Conservation (phyloP, 371 early-diverging fungal species). For the Mucor saturninus region DNA sequence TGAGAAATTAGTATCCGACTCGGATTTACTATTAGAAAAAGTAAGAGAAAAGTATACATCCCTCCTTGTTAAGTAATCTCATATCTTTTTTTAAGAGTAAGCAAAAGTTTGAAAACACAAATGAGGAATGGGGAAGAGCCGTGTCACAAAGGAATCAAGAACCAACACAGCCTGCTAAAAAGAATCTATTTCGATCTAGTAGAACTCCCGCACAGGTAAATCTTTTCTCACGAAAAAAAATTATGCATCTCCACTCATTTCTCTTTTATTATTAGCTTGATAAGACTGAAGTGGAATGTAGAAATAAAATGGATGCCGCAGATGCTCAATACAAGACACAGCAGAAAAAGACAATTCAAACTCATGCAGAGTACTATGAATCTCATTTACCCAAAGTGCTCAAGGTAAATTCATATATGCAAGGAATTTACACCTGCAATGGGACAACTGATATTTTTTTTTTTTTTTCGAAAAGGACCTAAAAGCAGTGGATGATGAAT, state of each 20-base stretch:
- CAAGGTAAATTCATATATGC: constrained; percentile 9
- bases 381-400: constrained; percentile 51
- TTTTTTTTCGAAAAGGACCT: constrained; percentile 48
- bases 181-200: constrained; percentile 59
- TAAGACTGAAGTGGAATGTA: constrained; percentile 49
- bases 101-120: constrained; percentile 71
- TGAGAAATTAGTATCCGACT: constrained; percentile 70
- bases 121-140: constrained; percentile 83
- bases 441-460: no score
- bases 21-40: constrained; percentile 77
- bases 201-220: constrained; percentile 59
- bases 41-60: constrained; percentile 30
- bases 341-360: constrained; percentile 64
- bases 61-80: neutral
- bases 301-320: constrained; percentile 34
- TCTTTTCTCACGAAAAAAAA: neutral
- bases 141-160: constrained; percentile 70
- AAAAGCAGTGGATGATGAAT: constrained; percentile 73
- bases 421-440: neutral
- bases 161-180: constrained; percentile 51
- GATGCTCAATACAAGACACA: constrained; percentile 80
- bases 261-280: constrained; percentile 51
- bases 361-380: constrained; percentile 70
- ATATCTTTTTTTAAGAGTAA: constrained; percentile 53
- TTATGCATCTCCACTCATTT: neutral